Conservation (phyloP, 441 rosid species). For the Adansonia grandidieri region DNA sequence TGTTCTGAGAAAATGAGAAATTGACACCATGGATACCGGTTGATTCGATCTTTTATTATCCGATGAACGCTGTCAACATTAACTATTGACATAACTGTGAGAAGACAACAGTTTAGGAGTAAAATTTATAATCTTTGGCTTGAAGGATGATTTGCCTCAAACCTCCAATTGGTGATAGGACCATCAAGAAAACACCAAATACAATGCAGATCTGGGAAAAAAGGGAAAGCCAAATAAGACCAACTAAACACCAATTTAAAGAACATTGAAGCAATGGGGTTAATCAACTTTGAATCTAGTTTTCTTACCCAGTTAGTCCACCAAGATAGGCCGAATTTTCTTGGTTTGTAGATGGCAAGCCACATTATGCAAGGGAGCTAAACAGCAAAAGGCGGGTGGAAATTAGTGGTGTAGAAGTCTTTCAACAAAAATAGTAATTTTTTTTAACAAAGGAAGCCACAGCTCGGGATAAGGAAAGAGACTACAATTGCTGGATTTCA, state of each 20-base stretch:
- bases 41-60: not conserved
- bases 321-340: slow-evolving; percentile 71
- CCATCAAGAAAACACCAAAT: slow-evolving; percentile 65
- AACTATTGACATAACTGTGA: not conserved
- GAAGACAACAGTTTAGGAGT: slow-evolving; percentile 43
- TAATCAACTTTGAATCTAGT: not conserved
- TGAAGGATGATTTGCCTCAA: slow-evolving; percentile 64
- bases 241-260: slow-evolving; percentile 8
- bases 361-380: slow-evolving; percentile 87
- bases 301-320: slow-evolving; percentile 77
- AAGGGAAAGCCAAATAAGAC: not conserved
- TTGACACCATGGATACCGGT: not conserved
- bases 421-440: not conserved
- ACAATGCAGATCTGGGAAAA: slow-evolving; percentile 66
- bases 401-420: not conserved
- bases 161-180: slow-evolving; percentile 83
- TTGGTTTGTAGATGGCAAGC: slow-evolving; percentile 70
- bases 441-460: too few species aligned
- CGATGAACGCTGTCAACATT: not conserved
- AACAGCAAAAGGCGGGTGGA: slow-evolving; percentile 14
- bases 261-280: not conserved
- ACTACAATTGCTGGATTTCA: too few species aligned
- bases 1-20: not conserved
- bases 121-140: slow-evolving; percentile 68
- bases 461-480: too few species aligned